Evolutionary conservation across 2,329 filamentous ascomycete genomes (phyloP).

Genomic region (Orbilia quercus): DNA sequence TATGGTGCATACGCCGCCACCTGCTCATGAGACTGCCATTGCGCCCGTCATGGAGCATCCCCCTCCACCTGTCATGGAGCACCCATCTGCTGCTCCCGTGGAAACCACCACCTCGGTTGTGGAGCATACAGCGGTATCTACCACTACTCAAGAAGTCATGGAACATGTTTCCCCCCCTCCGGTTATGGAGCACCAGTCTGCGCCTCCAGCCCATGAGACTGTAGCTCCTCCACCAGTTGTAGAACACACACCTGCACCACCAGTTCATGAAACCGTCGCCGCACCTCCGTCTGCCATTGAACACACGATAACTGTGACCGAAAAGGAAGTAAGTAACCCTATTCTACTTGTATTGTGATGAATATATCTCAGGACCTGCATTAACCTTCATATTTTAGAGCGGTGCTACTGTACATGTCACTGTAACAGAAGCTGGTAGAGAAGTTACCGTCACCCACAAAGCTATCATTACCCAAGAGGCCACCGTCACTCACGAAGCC

Average conservation of each 20-base stretch:
- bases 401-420: constrained; percentile 17
- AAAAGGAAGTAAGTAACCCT: constrained; percentile 22
- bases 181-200: constrained; percentile 8
- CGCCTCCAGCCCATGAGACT: constrained; percentile 6
- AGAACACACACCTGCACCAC: constrained; percentile 3
- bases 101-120: neutral
- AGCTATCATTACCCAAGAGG: no score
- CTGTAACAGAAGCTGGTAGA: constrained; percentile 16
- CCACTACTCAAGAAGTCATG: neutral
- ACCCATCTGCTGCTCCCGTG: neutral
- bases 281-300: constrained; percentile 12
- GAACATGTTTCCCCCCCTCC: neutral
- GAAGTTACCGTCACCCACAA: constrained; percentile 43
- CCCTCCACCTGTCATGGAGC: constrained; percentile 9
- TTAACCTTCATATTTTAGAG: neutral
- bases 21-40: neutral
- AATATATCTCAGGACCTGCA: neutral
- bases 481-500: no score
- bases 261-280: constrained; percentile 3
- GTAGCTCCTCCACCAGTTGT: constrained; percentile 8
- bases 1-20: neutral
- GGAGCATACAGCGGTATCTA: neutral
- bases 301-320: constrained; percentile 31
- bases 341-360: neutral
- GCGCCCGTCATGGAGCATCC: neutral